A percentile compares a stretch with the other conserved stretches of the same genome.
These are phyloP conservation scores for Cryptococcus deneoformans DNA, from an alignment of 1,284 basidiomycete genomes.

Conservation along the genomic window DNA sequence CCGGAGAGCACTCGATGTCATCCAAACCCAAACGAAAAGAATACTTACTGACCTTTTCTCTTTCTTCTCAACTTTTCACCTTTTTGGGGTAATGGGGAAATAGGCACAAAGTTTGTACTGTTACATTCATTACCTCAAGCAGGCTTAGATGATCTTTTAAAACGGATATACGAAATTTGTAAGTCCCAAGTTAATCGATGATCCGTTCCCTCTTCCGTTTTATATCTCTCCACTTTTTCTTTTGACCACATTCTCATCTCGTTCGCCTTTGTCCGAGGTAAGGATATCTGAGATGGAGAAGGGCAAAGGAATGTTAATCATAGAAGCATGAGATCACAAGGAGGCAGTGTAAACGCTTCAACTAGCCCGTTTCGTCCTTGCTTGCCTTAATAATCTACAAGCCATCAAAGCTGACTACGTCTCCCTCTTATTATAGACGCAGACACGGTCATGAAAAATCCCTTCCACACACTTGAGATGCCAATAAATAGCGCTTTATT, in stretches of 20 bases:
- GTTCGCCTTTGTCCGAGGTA: too few species aligned
- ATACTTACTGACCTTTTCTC: neutral
- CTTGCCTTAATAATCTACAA: neutral
- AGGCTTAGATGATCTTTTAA: slow-evolving; percentile 65
- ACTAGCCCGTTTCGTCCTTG: too few species aligned
- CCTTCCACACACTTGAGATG: slow-evolving; percentile 99
- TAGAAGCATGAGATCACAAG: too few species aligned
- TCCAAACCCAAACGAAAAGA: neutral
- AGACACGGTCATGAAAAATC: slow-evolving; percentile 98
- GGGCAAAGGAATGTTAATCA: too few species aligned
- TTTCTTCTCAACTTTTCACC: too few species aligned
- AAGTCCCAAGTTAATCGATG: neutral
- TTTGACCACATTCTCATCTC: too few species aligned
- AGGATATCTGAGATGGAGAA: too few species aligned
- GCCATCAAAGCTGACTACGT: too few species aligned
- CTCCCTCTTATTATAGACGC: slow-evolving; percentile 45
- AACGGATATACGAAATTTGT: slow-evolving; percentile 75
- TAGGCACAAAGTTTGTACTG: slow-evolving; percentile 86
- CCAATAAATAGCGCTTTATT: slow-evolving; percentile 91
- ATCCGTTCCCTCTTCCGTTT: neutral
- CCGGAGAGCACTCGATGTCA: neutral
- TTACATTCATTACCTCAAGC: slow-evolving; percentile 63
- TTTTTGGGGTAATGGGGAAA: too few species aligned
- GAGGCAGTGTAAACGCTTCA: too few species aligned
- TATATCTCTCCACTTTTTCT: too few species aligned